Conservation (phyloP, 495 filamentous ascomycete genomes). For the Astrothelium subdiscretum region DNA sequence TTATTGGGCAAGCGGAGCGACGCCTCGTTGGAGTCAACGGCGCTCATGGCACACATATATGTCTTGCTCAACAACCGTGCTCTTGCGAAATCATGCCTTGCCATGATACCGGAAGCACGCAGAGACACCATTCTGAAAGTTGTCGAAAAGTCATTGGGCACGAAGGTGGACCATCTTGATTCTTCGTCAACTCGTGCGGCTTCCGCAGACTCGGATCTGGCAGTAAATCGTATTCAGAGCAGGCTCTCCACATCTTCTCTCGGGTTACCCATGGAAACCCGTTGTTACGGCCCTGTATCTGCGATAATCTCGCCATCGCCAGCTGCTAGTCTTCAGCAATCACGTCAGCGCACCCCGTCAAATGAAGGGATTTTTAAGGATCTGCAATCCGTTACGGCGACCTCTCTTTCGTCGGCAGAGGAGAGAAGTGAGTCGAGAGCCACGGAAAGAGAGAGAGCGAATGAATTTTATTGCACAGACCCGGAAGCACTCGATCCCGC, state of each 20-base stretch:
- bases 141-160: slow-evolving; percentile 11
- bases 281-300: slow-evolving; percentile 4
- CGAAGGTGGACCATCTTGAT: slow-evolving; percentile 11
- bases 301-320: slow-evolving; percentile 3
- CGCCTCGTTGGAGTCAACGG: slow-evolving; percentile 14
- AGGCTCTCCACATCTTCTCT: slow-evolving; percentile 8
- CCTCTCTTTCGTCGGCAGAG: slow-evolving; percentile 15
- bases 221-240: slow-evolving; percentile 4
- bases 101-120: slow-evolving; percentile 12
- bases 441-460: slow-evolving; percentile 12
- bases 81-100: slow-evolving; percentile 11
- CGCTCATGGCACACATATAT: slow-evolving; percentile 16
- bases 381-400: slow-evolving; percentile 14
- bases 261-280: not conserved
- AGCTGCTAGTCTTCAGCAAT: slow-evolving; percentile 7
- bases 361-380: slow-evolving; percentile 10
- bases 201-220: slow-evolving; percentile 7
- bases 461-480: slow-evolving; percentile 10
- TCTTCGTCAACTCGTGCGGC: slow-evolving; percentile 7
- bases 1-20: slow-evolving; percentile 13
- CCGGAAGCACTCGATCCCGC: slow-evolving; percentile 7
- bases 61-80: slow-evolving; percentile 12
- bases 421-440: slow-evolving; percentile 16
- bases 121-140: slow-evolving; percentile 8
- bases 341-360: slow-evolving; percentile 4